Base-by-base conservation (phyloP, 495 filamentous ascomycete genomes). In the Penicillium chermesinum region DNA sequence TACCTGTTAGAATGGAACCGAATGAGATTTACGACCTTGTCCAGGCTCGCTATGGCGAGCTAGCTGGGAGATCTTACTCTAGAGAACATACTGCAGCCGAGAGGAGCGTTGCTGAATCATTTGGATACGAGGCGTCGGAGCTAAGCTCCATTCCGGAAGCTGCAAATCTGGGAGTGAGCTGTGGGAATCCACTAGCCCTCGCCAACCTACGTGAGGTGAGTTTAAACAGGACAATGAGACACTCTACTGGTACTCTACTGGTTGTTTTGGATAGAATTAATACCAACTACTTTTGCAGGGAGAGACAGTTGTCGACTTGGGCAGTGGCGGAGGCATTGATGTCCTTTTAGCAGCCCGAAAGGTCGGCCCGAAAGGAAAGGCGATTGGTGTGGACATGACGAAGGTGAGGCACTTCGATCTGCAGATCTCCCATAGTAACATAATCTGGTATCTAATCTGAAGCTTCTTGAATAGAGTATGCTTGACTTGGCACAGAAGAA, bases 331-430 rank as follows among this genome's bases (percentile, higher is more conserved):
- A 6, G 83, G 83, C 4, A 81, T 86, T 46, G 83, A 87, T 53
- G 69, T 81, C 38, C 81, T 86, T 53, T 74, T 79, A 2, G 82
- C 82, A 16, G 70, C 79, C 3, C 59, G 63, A 38, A 79, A 76
- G 46, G 75, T 87, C 10, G 83, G 83, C 0, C 38, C 51, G 0
- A 61, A 54, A 2, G 83, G 83, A 4, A 63, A 62, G 7, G 79
- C 72, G 1, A 81, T 84, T 43, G 84, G 83, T 13, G 63, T 87
- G 16, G 84, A 88, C 61, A 86, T 86, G 77, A 86, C 75, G 50
- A 69, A 82, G 55, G 80, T 78, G 30, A 21, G 38, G 33, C 19
- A 39, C n/a, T 47, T 38, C 44, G 44, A 47, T 33, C 18, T 47
- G 34, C 19, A 38, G 44, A 22, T 47, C 44, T 47, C 38, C 10